A percentile compares a stretch with the other conserved stretches of the same genome.
Evolutionary conservation across 2,329 filamentous ascomycete genomes (phyloP).

Genomic region (Verticillium klebahnii): DNA sequence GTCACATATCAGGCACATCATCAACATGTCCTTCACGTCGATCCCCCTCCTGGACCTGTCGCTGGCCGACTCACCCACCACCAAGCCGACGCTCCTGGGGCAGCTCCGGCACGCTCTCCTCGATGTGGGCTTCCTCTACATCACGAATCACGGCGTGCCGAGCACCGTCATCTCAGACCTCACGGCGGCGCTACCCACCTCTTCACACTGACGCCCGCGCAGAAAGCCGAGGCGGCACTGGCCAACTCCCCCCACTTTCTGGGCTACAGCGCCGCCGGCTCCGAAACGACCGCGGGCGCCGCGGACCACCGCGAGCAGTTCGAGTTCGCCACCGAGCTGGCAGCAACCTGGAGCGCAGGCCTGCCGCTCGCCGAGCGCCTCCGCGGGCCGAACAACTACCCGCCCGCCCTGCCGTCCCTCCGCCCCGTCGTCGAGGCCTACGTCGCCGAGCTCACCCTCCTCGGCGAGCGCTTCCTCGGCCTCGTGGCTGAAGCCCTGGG

Average conservation of each 20-base stretch:
- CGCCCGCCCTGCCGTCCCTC: constrained; percentile 19
- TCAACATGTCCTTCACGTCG: constrained; percentile 21
- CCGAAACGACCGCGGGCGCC: constrained; percentile 50
- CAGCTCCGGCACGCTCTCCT: constrained; percentile 42
- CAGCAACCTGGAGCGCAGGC: constrained; percentile 25
- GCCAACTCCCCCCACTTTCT: constrained; percentile 56
- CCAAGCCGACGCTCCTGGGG: constrained; percentile 30
- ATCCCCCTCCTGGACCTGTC: constrained; percentile 48
- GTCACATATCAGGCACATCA: no score
- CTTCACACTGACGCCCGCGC: constrained; percentile 31
- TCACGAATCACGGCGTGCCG: constrained; percentile 44
- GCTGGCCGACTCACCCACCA: constrained; percentile 26
- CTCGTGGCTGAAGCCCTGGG: constrained; percentile 51
- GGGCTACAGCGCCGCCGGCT: constrained; percentile 51
- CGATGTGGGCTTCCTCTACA: constrained; percentile 49
- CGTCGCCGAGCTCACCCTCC: constrained; percentile 41
- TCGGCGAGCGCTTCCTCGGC: constrained; percentile 50
- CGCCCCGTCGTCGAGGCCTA: constrained; percentile 39
- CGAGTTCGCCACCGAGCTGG: constrained; percentile 54
- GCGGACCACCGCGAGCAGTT: constrained; percentile 53
- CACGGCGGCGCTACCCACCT: constrained; percentile 34
- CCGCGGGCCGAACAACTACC: constrained; percentile 35
- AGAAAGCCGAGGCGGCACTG: constrained; percentile 37
- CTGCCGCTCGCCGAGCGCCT: constrained; percentile 35
- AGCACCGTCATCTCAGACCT: constrained; percentile 28